These are phyloP conservation scores for Ilyonectria destructans DNA, from an alignment of 2,329 filamentous ascomycete genomes.

Conservation along the genomic window DNA sequence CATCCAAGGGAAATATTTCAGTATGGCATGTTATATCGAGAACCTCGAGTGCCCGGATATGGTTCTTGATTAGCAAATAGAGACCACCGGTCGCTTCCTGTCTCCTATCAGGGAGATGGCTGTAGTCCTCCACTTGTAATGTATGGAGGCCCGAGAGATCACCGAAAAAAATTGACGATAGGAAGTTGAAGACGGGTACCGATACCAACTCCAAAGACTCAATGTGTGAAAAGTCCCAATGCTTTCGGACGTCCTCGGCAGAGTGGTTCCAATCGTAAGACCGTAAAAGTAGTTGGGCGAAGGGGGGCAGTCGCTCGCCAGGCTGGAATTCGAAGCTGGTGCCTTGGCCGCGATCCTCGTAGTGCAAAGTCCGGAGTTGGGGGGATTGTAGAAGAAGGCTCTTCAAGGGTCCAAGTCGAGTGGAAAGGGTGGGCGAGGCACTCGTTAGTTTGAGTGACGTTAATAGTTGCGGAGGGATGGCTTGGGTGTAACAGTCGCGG, in stretches of 20 bases:
- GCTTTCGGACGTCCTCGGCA: slow-evolving; percentile 54
- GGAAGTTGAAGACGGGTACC: slow-evolving; percentile 63
- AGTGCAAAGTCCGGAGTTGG: slow-evolving; percentile 59
- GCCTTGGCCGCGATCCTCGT: slow-evolving; percentile 63
- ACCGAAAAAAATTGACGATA: slow-evolving; percentile 58
- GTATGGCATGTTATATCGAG: slow-evolving; percentile 62
- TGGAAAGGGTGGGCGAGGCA: slow-evolving; percentile 60
- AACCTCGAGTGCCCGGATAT: slow-evolving; percentile 56
- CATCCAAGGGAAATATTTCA: slow-evolving; percentile 58
- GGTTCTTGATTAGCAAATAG: slow-evolving; percentile 56
- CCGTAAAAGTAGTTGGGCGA: slow-evolving; percentile 59
- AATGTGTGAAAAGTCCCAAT: slow-evolving; percentile 66
- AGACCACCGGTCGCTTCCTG: slow-evolving; percentile 59
- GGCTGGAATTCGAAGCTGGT: slow-evolving; percentile 60
- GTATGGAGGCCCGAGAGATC: slow-evolving; percentile 57
- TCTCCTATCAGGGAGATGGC: slow-evolving; percentile 57
- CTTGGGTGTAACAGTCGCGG: slow-evolving; percentile 56
- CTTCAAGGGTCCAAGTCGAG: slow-evolving; percentile 60
- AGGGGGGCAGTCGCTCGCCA: slow-evolving; percentile 61
- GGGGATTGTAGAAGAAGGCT: slow-evolving; percentile 57
- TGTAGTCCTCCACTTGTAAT: slow-evolving; percentile 64
- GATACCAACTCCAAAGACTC: slow-evolving; percentile 59
- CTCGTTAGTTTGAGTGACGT: slow-evolving; percentile 60
- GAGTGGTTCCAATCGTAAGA: slow-evolving; percentile 68
- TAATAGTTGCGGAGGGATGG: slow-evolving; percentile 58